These are phyloP conservation scores for Pichia nanzhaoensis DNA, from an alignment of 805 yeast species.

Conservation along the genomic window DNA sequence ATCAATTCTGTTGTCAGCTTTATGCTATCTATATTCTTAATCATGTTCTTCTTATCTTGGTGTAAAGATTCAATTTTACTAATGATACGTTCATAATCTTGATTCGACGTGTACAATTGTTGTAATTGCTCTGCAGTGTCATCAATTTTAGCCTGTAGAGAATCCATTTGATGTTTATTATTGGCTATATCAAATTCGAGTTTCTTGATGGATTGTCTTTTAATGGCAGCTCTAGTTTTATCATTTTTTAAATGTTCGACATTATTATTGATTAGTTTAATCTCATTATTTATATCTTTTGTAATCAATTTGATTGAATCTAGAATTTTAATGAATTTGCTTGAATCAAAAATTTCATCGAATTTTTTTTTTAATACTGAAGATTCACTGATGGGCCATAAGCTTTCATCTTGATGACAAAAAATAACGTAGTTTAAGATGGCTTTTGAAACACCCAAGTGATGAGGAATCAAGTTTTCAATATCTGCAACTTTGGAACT, in stretches of 20 bases:
- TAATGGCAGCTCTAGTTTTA: conserved; percentile 60
- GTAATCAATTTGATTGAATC: conserved; percentile 70
- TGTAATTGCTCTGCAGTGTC: conserved; percentile 53
- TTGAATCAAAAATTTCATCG: conserved; percentile 94
- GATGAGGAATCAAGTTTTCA: conserved; percentile 72
- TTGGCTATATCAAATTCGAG: conserved; percentile 38
- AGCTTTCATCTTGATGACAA: conserved; percentile 94
- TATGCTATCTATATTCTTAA: conserved; percentile 48
- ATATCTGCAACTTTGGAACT: conserved; percentile 80
- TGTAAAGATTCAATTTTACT: conserved; percentile 54
- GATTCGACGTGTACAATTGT: conserved; percentile 63
- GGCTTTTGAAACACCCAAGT: conserved; percentile 83
- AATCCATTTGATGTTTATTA: conserved; percentile 42
- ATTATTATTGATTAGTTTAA: conserved; percentile 67
- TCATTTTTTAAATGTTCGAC: conserved; percentile 74
- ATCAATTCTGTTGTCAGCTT: conserved; percentile 40
- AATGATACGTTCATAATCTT: conserved; percentile 68
- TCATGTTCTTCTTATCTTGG: conserved; percentile 38
- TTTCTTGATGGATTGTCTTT: conserved; percentile 39
- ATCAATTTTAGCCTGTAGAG: conserved; percentile 44
- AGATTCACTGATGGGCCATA: conserved; percentile 96
- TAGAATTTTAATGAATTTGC: conserved; percentile 84
- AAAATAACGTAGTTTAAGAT: conserved; percentile 87
- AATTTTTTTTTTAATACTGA: conserved; percentile 81
- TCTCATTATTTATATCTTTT: conserved; percentile 71